A percentile compares a stretch with the other conserved stretches of the same genome.
Conservation (phyloP, 228 moss, liverwort and hornwort genomes). For the Sphagnum magellanicum region DNA sequence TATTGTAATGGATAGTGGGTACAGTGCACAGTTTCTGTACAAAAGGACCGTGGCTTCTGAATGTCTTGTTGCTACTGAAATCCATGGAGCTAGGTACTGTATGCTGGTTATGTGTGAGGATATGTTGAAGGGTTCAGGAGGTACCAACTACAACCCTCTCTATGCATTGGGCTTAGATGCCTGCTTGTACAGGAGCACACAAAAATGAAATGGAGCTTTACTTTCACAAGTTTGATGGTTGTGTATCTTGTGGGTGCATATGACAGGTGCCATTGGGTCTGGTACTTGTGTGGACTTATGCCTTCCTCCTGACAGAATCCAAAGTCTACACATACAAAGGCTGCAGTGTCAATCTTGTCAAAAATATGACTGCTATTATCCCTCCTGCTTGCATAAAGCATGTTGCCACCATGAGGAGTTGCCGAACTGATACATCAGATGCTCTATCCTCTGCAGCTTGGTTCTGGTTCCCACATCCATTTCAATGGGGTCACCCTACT, state of each 20-base stretch:
- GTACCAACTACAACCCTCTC: too few relatives aligned
- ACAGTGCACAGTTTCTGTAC: too few relatives aligned
- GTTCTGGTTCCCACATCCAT: constrained; percentile 89
- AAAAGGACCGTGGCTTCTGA: too few relatives aligned
- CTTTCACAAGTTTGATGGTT: too few relatives aligned
- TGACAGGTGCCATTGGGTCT: constrained; percentile 77
- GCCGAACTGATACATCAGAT: constrained; percentile 64
- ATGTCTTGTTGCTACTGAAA: too few relatives aligned
- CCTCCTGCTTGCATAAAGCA: constrained; percentile 42
- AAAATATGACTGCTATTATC: constrained; percentile 27
- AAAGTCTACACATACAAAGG: constrained; percentile 65
- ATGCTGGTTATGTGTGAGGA: too few relatives aligned
- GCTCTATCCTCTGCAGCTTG: constrained; percentile 60
- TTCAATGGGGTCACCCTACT: constrained; percentile 85
- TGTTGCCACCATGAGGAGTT: constrained; percentile 54
- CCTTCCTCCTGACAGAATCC: constrained; percentile 76
- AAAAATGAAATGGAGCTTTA: too few relatives aligned
- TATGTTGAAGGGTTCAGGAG: too few relatives aligned
- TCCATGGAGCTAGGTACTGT: too few relatives aligned
- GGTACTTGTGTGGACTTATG: constrained; percentile 79
- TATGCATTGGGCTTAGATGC: too few relatives aligned
- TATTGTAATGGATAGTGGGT: too few relatives aligned
- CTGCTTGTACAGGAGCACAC: too few relatives aligned
- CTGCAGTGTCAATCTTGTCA: constrained; percentile 37
- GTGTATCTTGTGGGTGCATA: background rate